These are phyloP conservation scores for Colletotrichum spaethianum DNA, from an alignment of 2,329 filamentous ascomycete genomes.

Conservation along the genomic window DNA sequence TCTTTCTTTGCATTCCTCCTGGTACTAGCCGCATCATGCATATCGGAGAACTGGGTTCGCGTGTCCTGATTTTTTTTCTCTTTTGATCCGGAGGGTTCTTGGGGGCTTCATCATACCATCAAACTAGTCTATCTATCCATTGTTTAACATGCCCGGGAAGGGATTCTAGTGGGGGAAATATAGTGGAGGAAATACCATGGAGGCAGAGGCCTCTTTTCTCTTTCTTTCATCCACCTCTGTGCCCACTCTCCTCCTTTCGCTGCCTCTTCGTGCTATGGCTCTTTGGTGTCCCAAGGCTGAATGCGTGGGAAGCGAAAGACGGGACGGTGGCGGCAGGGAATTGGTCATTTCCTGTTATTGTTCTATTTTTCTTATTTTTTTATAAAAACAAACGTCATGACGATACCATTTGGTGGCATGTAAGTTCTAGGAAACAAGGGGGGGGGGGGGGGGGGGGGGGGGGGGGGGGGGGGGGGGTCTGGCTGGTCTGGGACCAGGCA, in stretches of 20 bases:
- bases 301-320: background rate
- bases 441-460: background rate
- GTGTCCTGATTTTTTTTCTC: background rate
- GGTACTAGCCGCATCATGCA: conserved; percentile 26
- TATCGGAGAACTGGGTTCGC: conserved; percentile 26
- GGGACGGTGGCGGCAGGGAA: too few relatives aligned
- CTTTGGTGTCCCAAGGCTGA: background rate
- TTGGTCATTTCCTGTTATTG: too few relatives aligned
- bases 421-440: background rate
- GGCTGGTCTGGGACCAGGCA: background rate
- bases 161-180: conserved; percentile 40
- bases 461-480: background rate
- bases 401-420: background rate
- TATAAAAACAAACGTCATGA: background rate
- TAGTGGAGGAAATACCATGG: conserved; percentile 41
- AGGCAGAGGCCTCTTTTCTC: conserved; percentile 2
- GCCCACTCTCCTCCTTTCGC: background rate
- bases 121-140: background rate
- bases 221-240: background rate
- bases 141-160: background rate
- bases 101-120: conserved; percentile 8
- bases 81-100: background rate
- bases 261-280: background rate
- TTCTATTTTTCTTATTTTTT: background rate
- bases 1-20: background rate